Base-by-base conservation (phyloP, 2,329 filamentous ascomycete genomes). In the Trichoderma afroharzianum region DNA sequence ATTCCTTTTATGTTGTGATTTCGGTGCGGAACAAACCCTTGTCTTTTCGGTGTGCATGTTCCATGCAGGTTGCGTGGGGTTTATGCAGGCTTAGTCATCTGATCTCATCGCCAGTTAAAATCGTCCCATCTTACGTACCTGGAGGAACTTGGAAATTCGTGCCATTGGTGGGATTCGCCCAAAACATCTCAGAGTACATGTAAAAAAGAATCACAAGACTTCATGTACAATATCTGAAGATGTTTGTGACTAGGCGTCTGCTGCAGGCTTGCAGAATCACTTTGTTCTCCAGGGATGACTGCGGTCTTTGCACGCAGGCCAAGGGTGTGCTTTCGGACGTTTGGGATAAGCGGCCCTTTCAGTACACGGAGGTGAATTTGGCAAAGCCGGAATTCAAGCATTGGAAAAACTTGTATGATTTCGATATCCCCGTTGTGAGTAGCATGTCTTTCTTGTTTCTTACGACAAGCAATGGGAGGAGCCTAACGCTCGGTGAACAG, bases 391-490 rank as follows among this genome's bases (percentile, higher is more conserved):
- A 89, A 30, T 85, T 86, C 18, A 87, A 88, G 73, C 82, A 84
- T 28, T 95, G 93, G 93, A 90, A 88, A 76, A 85, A 90, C 63
- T 77, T 94, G 1, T 95, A 95, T 78, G 92, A 94, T 71, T 93
- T 94, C 79, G 93, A 95, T 75, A 92, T 93, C 8, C 93, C 93
- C 0, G 93, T 95, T 77, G 92, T 95, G 83, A 77, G 86, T 80
- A 39, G 12, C 9, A 9, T 11, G 1, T 5, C 21, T 4, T 21
- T 14, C 2, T 21, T 12, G n/a, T 24, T 15, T 26, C 14, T 14
- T 2, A 6, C 2, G 7, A 3, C 11, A 55, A 24, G 47, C 47
- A 53, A 53, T 53, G 11, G 4, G 47, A 21, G 8, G 11, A 4
- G 4, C 9, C 14, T 14, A 53, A 6, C 6, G 24, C 1, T 7